Percentiles rank a stretch among this genome's conserved stretches.
Evolutionary conservation across 164 flowering plant genomes (phyloP).

Genomic region (Amborella trichopoda): DNA sequence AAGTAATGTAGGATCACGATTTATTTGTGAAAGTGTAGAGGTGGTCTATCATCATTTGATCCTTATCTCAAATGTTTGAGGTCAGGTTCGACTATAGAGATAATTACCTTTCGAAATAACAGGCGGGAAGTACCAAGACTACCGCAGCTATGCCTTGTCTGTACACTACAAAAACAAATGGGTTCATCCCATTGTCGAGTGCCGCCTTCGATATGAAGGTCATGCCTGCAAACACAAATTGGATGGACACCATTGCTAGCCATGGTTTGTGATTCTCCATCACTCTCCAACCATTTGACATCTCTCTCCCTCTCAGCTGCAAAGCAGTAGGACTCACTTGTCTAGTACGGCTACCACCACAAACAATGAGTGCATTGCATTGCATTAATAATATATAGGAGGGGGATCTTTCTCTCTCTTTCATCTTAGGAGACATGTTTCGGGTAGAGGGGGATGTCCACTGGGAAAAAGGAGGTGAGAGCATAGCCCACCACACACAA

Average conservation of each 20-base stretch:
- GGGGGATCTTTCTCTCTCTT: too few relatives aligned
- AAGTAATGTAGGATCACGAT: background rate
- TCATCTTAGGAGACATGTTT: too few relatives aligned
- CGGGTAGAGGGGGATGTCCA: too few relatives aligned
- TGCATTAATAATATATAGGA: too few relatives aligned
- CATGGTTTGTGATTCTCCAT: conserved; percentile 24
- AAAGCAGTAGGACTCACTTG: too few relatives aligned
- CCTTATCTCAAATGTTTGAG: conserved; percentile 1
- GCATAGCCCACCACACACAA: too few relatives aligned
- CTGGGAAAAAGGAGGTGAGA: too few relatives aligned
- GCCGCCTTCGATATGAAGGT: conserved; percentile 54
- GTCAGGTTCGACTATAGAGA: background rate
- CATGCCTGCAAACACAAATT: conserved; percentile 50
- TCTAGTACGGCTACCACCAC: too few relatives aligned
- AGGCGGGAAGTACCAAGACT: conserved; percentile 39
- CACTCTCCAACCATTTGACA: too few relatives aligned
- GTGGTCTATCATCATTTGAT: too few relatives aligned
- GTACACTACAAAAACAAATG: conserved; percentile 49
- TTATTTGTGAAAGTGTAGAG: background rate
- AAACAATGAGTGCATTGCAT: too few relatives aligned
- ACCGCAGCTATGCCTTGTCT: conserved; percentile 52
- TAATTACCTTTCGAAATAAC: conserved; percentile 41
- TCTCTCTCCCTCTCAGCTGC: too few relatives aligned
- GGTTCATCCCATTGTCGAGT: conserved; percentile 44
- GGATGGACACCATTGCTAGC: conserved; percentile 32